Percentiles rank a stretch among this genome's conserved stretches.
phyloP scores from a whole-genome alignment of 768 basidiomycete genomes.

The Coprinopsis sp. region DNA sequence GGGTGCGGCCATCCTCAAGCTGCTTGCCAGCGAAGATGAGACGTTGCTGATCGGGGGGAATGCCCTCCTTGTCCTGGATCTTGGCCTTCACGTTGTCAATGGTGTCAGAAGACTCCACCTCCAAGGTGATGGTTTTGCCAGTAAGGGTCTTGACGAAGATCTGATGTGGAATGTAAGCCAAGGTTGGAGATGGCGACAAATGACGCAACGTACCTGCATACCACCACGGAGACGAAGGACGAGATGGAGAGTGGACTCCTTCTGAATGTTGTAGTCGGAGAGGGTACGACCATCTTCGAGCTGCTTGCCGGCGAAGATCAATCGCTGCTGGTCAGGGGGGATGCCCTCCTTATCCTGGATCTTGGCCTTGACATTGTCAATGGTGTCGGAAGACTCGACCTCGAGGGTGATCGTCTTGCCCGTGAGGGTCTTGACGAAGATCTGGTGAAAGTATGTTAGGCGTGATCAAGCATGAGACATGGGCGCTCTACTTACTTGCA shows the following conservation, averaged over 20 bases:
- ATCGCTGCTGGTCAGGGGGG: constrained; percentile 83
- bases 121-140: constrained; percentile 91
- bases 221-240: constrained; percentile 86
- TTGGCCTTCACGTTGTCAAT: constrained; percentile 88
- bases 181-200: no score
- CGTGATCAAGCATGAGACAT: no score
- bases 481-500: no score
- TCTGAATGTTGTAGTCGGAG: constrained; percentile 89
- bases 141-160: constrained; percentile 87
- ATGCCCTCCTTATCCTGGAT: constrained; percentile 93
- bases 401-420: constrained; percentile 92
- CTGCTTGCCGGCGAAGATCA: constrained; percentile 93
- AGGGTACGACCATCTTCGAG: constrained; percentile 88
- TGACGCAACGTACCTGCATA: no score
- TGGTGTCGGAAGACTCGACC: constrained; percentile 83
- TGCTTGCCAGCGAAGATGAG: constrained; percentile 94
- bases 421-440: constrained; percentile 78
- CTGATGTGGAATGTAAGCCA: no score
- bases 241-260: constrained; percentile 78
- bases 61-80: constrained; percentile 84
- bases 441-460: no score
- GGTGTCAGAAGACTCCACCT: constrained; percentile 92
- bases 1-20: constrained; percentile 88
- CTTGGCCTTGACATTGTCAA: constrained; percentile 87
- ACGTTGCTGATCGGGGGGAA: constrained; percentile 84